These are phyloP conservation scores for Prunus fruticosa DNA, from an alignment of 306 rosid species.

Conservation along the genomic window DNA sequence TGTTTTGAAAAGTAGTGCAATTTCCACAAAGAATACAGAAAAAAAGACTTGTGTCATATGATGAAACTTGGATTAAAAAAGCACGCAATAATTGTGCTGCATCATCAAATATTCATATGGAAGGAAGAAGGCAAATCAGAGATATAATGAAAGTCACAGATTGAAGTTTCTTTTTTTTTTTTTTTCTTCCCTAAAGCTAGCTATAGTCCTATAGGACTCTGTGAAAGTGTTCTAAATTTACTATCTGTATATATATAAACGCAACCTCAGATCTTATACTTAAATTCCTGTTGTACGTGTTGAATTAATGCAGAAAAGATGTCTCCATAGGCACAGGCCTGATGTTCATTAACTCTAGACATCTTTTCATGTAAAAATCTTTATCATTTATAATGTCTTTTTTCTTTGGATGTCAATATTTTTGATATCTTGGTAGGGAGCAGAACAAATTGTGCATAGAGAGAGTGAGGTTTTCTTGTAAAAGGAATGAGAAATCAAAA, in stretches of 20 bases:
- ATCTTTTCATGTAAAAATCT: no score
- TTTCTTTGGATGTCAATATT: no score
- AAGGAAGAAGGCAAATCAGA: not conserved
- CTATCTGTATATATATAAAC: no score
- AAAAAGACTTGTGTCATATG: not conserved
- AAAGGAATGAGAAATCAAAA: no score
- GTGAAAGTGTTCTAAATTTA: not conserved
- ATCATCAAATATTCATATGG: not conserved
- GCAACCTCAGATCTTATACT: not conserved
- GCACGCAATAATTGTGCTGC: not conserved
- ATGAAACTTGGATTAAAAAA: not conserved
- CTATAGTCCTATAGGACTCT: not conserved
- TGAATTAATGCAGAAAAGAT: not conserved
- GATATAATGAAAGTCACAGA: not conserved
- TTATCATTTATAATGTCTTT: no score
- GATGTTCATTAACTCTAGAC: no score
- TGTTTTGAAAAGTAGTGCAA: no score
- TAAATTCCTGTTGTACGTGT: not conserved
- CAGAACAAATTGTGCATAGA: no score
- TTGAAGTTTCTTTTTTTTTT: no score
- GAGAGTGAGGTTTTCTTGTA: no score
- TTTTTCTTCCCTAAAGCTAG: not conserved
- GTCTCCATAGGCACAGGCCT: not conserved
- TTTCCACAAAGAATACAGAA: not conserved
- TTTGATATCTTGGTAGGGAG: no score